Conservation (phyloP, 345 rosid species). For the Hypericum perforatum region DNA sequence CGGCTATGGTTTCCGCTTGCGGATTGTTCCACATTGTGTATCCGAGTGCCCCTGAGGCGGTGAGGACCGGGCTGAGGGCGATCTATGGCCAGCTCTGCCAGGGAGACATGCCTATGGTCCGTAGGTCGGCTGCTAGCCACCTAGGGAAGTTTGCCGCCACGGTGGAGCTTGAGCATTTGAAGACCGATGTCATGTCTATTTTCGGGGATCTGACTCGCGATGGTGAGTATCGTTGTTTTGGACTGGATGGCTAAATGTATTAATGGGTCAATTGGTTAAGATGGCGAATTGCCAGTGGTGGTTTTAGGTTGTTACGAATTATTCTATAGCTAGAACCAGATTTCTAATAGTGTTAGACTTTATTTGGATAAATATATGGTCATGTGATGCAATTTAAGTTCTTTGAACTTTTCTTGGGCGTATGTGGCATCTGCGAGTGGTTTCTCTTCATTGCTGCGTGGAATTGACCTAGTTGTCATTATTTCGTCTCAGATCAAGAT, state of each 20-base stretch:
- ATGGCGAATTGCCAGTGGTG: background rate
- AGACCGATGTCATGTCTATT: slow-evolving; percentile 74
- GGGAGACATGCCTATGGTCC: slow-evolving; percentile 99
- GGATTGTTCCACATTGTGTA: slow-evolving; percentile 86
- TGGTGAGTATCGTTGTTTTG: slow-evolving; percentile 39
- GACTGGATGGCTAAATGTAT: background rate
- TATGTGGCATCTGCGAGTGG: background rate
- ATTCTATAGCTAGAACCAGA: too few species aligned
- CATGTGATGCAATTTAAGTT: too few species aligned
- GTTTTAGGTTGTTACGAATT: background rate
- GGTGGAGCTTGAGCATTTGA: slow-evolving; percentile 70
- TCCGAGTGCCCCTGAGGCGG: slow-evolving; percentile 69
- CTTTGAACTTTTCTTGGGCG: too few species aligned
- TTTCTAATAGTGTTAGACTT: too few species aligned
- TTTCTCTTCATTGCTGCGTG: background rate
- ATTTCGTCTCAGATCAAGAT: slow-evolving; percentile 61
- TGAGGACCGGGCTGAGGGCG: slow-evolving; percentile 61
- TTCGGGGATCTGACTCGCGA: slow-evolving; percentile 93
- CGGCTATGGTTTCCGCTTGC: slow-evolving; percentile 91
- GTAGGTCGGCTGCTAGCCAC: slow-evolving; percentile 90
- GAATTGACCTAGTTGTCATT: background rate
- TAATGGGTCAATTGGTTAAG: too few species aligned
- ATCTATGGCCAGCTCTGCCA: slow-evolving; percentile 72
- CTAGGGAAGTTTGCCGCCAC: slow-evolving; percentile 94
- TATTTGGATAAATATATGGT: too few species aligned